Evolutionary conservation across 129 eudicot species (phyloP).

Genomic region (Artemisia annua): DNA sequence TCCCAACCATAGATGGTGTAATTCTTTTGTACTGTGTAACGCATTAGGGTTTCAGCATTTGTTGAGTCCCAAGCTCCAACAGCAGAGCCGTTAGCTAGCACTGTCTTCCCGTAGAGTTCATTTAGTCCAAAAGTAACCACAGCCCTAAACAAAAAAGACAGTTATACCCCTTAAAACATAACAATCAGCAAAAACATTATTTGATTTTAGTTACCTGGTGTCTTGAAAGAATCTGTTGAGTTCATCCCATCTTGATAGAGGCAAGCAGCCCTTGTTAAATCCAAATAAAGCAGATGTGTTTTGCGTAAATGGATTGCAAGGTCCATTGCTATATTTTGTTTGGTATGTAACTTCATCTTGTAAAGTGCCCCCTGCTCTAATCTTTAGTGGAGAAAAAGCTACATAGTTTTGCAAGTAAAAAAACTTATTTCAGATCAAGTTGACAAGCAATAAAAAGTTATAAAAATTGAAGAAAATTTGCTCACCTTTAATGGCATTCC

Average conservation of each 20-base stretch:
- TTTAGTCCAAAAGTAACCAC: constrained; percentile 69
- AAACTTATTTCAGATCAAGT: neutral
- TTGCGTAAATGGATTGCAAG: constrained; percentile 53
- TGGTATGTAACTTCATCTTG: constrained; percentile 73
- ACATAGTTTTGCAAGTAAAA: constrained; percentile 15
- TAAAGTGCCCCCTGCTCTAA: constrained; percentile 90
- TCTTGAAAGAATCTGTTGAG: constrained; percentile 59
- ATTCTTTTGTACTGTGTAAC: constrained; percentile 69
- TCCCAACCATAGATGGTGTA: constrained; percentile 78
- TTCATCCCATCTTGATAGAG: constrained; percentile 81
- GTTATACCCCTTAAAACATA: constrained; percentile 1
- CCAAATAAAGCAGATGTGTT: constrained; percentile 53
- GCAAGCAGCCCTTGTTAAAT: constrained; percentile 64
- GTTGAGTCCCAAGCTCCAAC: constrained; percentile 73
- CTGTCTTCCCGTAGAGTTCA: constrained; percentile 57
- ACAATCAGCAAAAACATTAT: neutral
- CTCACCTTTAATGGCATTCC: too few species aligned
- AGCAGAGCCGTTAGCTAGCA: constrained; percentile 39
- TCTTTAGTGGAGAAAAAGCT: constrained; percentile 91
- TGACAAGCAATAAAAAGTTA: neutral
- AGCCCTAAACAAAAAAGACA: constrained; percentile 44
- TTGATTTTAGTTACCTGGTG: constrained; percentile 48
- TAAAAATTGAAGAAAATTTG: too few species aligned
- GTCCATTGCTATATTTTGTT: constrained; percentile 42
- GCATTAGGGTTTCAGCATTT: constrained; percentile 67